Percentiles rank a stretch among this genome's conserved stretches.
Evolutionary conservation across 306 rosid genomes (phyloP).

Genomic region (Crotalaria pallida): DNA sequence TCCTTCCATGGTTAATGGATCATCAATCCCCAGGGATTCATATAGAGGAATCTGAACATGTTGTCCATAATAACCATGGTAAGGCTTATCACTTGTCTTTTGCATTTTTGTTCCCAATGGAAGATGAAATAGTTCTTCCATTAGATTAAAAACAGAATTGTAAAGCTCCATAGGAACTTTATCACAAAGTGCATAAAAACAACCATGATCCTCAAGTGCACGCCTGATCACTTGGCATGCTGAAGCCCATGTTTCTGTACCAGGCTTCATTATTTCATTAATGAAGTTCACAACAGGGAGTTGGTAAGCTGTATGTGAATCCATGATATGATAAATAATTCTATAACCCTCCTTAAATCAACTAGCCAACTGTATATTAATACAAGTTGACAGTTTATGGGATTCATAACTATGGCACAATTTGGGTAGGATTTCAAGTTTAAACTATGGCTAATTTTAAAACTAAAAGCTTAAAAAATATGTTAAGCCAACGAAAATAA

Average conservation of each 20-base stretch:
- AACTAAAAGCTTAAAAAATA: too few species aligned
- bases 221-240: conserved; percentile 13
- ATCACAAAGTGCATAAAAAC: conserved; percentile 14
- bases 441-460: neutral
- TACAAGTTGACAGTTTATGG: neutral
- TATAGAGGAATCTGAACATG: neutral
- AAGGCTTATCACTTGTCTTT: conserved; percentile 12
- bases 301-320: neutral
- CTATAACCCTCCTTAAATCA: neutral
- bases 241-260: conserved; percentile 7
- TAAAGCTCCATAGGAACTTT: conserved; percentile 21
- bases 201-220: conserved; percentile 31
- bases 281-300: conserved; percentile 22
- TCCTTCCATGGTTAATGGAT: conserved; percentile 1
- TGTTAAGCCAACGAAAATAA: too few species aligned
- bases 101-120: conserved; percentile 31
- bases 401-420: neutral
- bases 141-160: conserved; percentile 23
- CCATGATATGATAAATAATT: conserved; percentile 15
- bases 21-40: conserved; percentile 22
- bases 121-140: conserved; percentile 29
- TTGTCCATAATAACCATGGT: conserved; percentile 25
- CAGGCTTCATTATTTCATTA: conserved; percentile 16
- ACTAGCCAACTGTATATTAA: neutral
- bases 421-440: neutral